phyloP scores from a whole-genome alignment of 2,329 filamentous ascomycete genomes.

The Venturia carpophila region DNA sequence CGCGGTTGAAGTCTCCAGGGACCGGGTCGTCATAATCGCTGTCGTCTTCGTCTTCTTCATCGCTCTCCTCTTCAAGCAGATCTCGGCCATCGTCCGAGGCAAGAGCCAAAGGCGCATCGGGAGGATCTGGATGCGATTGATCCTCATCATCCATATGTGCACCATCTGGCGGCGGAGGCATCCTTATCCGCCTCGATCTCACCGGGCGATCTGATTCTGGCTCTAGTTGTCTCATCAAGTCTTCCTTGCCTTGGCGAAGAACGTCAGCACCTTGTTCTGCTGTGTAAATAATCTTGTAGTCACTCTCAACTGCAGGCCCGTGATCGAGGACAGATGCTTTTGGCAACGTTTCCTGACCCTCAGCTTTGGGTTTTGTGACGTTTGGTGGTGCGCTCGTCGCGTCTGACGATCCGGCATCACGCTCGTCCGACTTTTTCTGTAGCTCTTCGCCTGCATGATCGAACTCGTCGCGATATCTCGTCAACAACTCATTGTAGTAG shows the following conservation, averaged over 20 bases:
- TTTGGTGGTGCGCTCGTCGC: background rate
- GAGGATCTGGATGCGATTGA: slow-evolving; percentile 8
- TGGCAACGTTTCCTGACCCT: background rate
- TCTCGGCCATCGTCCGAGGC: slow-evolving; percentile 43
- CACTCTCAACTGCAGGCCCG: slow-evolving; percentile 33
- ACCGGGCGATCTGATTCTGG: slow-evolving; percentile 29
- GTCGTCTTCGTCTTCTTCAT: slow-evolving; percentile 40
- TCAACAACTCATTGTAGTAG: slow-evolving; percentile 34
- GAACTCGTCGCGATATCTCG: slow-evolving; percentile 33
- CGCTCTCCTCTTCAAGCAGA: slow-evolving; percentile 42
- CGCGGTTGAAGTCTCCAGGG: slow-evolving; percentile 66
- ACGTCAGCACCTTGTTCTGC: slow-evolving; percentile 42
- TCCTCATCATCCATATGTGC: slow-evolving; percentile 7
- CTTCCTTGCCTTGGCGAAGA: slow-evolving; percentile 43
- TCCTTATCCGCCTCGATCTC: slow-evolving; percentile 14
- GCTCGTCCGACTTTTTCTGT: background rate
- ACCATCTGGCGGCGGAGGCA: slow-evolving; percentile 6
- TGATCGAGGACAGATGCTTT: slow-evolving; percentile 19
- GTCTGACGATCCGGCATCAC: background rate
- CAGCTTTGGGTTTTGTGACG: background rate
- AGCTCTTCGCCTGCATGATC: slow-evolving; percentile 20
- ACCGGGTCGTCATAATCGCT: slow-evolving; percentile 69
- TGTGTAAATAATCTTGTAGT: slow-evolving; percentile 44
- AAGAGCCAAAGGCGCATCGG: slow-evolving; percentile 17
- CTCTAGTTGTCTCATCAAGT: slow-evolving; percentile 44